Percentiles rank a stretch among this genome's conserved stretches.
Evolutionary conservation across 2,329 filamentous ascomycete species (phyloP).

Genomic region (Diaporthe ampelina): DNA sequence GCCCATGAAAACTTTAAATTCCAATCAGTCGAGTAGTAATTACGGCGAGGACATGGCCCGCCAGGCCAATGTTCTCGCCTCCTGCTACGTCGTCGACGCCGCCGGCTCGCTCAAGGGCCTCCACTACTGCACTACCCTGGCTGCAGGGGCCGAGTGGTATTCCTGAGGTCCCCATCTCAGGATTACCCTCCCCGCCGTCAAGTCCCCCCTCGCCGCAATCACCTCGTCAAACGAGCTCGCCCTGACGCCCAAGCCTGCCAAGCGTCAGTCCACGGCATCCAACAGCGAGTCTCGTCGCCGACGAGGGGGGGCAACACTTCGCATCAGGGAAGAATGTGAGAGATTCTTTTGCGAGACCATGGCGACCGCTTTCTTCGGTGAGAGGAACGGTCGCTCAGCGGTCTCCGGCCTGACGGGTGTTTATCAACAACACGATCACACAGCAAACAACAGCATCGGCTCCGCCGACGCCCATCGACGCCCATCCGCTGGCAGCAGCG

Average conservation of each 20-base stretch:
- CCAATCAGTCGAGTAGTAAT: constrained; percentile 82
- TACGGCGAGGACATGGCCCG: constrained; percentile 77
- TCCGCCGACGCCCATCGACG: constrained; percentile 22
- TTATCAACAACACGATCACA: constrained; percentile 55
- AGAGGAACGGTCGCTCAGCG: constrained; percentile 82
- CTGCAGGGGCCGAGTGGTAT: constrained; percentile 91
- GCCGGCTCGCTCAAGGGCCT: constrained; percentile 82
- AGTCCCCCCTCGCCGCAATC: constrained; percentile 88
- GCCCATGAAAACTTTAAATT: constrained; percentile 79
- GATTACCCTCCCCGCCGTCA: constrained; percentile 86
- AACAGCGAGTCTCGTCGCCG: constrained; percentile 63
- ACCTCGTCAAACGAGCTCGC: constrained; percentile 77
- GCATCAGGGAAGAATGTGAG: constrained; percentile 99
- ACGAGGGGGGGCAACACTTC: constrained; percentile 93
- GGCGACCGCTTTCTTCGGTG: constrained; percentile 94
- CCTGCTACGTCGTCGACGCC: constrained; percentile 88
- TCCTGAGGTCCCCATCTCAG: constrained; percentile 91
- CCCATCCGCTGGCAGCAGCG: constrained; percentile 38
- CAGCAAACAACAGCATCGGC: constrained; percentile 28
- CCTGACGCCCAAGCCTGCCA: constrained; percentile 70
- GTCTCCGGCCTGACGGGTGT: constrained; percentile 91
- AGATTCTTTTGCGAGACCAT: constrained; percentile 99
- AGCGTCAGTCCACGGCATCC: constrained; percentile 53
- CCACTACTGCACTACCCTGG: constrained; percentile 96
- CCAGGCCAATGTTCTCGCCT: constrained; percentile 85